Conservation (phyloP, 2,329 filamentous ascomycete species). For the Aspergillus amoenus region DNA sequence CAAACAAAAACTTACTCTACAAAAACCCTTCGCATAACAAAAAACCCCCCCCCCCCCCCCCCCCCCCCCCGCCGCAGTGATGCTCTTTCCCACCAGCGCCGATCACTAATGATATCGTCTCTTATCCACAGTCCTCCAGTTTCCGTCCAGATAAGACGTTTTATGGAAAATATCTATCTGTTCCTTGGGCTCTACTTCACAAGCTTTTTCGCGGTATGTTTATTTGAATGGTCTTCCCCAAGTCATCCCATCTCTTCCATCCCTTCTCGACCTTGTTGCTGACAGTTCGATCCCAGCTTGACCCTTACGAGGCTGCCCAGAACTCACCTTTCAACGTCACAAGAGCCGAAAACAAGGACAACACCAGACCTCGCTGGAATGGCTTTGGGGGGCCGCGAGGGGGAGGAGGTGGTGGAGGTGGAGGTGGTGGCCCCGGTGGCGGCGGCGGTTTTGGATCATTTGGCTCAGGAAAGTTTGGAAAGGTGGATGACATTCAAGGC, state of each 20-base stretch:
- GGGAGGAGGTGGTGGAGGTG: slow-evolving; percentile 24
- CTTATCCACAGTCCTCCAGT: slow-evolving; percentile 42
- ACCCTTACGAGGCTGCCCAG: slow-evolving; percentile 47
- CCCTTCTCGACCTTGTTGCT: slow-evolving; percentile 7
- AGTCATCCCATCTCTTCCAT: not conserved
- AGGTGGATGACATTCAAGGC: slow-evolving; percentile 48
- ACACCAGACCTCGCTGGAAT: slow-evolving; percentile 26
- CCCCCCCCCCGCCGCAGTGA: not conserved
- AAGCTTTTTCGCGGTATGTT: slow-evolving; percentile 48
- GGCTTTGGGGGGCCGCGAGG: slow-evolving; percentile 21
- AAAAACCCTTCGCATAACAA: no score
- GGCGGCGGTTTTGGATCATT: slow-evolving; percentile 28
- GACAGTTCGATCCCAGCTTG: slow-evolving; percentile 34
- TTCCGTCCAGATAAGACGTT: slow-evolving; percentile 42
- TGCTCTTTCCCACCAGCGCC: not conserved
- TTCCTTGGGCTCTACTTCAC: slow-evolving; percentile 52
- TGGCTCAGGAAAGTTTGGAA: slow-evolving; percentile 42
- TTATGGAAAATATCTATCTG: slow-evolving; percentile 44
- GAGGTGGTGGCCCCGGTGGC: slow-evolving; percentile 28
- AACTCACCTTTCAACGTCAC: slow-evolving; percentile 47
- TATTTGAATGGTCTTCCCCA: not conserved
- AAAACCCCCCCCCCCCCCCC: no score
- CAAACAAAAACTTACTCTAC: no score
- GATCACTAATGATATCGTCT: slow-evolving; percentile 2
- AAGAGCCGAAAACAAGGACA: slow-evolving; percentile 27